These are phyloP conservation scores for Porcisia hertigi DNA, from an alignment of 208 protist species.

Conservation along the genomic window DNA sequence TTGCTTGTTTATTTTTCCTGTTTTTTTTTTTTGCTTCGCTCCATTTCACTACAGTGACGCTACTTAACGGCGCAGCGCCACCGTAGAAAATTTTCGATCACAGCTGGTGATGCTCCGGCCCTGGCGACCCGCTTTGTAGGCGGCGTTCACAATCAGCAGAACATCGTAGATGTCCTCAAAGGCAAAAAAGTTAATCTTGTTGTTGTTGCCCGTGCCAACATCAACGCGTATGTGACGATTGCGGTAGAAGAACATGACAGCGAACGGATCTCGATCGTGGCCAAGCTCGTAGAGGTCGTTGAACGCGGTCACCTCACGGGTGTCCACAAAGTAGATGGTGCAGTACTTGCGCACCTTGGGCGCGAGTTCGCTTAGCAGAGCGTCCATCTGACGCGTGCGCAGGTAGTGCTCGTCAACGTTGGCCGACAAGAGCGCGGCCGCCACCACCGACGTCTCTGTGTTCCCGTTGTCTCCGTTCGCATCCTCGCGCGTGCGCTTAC, in stretches of 20 bases:
- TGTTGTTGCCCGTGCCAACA: conserved; percentile 99
- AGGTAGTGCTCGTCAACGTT: conserved; percentile 54
- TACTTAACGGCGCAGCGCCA: conserved; percentile 40
- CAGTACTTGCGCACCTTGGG: conserved; percentile 88
- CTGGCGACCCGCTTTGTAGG: conserved; percentile 96
- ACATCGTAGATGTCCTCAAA: conserved; percentile 96
- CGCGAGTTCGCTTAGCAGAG: conserved; percentile 55
- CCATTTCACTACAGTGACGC: background rate
- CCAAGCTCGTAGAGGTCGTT: conserved; percentile 99
- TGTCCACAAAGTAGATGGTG: conserved; percentile 77
- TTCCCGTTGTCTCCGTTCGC: background rate
- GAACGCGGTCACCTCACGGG: conserved; percentile 95
- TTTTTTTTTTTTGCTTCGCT: background rate
- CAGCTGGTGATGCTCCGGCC: conserved; percentile 95
- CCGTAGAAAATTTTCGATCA: conserved; percentile 97
- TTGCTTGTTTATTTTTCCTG: background rate
- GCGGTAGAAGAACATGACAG: conserved; percentile 99
- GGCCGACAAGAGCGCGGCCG: conserved; percentile 12
- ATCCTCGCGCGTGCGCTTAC: conserved; percentile 28
- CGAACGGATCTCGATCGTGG: conserved; percentile 96
- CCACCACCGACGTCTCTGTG: background rate
- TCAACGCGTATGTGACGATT: conserved; percentile 99
- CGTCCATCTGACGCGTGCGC: conserved; percentile 73
- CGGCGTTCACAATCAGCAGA: conserved; percentile 97
- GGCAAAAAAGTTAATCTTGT: conserved; percentile 99